Evolutionary conservation across 768 basidiomycete genomes (phyloP), one percentile per base, ranked within the genome.

Genomic region (Termitomyces sp.): DNA sequence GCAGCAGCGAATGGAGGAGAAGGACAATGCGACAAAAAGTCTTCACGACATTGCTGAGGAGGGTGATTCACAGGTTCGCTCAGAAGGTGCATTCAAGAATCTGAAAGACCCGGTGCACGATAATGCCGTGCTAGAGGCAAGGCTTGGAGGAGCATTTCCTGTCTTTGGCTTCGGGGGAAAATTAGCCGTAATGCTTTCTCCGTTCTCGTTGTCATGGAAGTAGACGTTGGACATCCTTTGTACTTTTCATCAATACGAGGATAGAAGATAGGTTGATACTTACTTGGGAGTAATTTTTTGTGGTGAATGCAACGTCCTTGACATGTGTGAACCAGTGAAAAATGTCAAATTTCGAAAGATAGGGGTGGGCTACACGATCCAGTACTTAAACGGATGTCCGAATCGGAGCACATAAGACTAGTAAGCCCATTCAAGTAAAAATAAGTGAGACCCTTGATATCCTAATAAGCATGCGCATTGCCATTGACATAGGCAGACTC

Each of bases 151-250:
- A 8, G 71, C 71, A 5, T 64, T 71, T 44, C 71, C 71, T 11
- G 59, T 73, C 14, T 65, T 73, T 16, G 71, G 71, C 1, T 70
- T 73, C 46, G 71, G 70, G 68, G 71, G 71, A 7, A 69, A 65
- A 45, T 58, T 73, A 45, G 67, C 70, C 1, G 64, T 73, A 8
- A 73, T 71, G 66, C 58, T 73, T n/a, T 69, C 70, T 1, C 71
- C 71, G 2, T 73, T 73, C 31, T 73, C 71, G 21, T 62, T 73
- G 59, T 70, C 69, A 17, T 73, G 71, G 71, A 66, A 66, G 58
- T 43, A 45, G 17, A 29, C 17, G 14, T 17, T 27, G 25, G 7
- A 2, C 16, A 21, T 27, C n/a, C 25, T 7, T 29, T 29, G 44
- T 29, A 10, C 16, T 45, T 45, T 25, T 44, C 23, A 44, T 44